Evolutionary conservation across 306 rosid genomes (phyloP).

Genomic region (Delonix regia): DNA sequence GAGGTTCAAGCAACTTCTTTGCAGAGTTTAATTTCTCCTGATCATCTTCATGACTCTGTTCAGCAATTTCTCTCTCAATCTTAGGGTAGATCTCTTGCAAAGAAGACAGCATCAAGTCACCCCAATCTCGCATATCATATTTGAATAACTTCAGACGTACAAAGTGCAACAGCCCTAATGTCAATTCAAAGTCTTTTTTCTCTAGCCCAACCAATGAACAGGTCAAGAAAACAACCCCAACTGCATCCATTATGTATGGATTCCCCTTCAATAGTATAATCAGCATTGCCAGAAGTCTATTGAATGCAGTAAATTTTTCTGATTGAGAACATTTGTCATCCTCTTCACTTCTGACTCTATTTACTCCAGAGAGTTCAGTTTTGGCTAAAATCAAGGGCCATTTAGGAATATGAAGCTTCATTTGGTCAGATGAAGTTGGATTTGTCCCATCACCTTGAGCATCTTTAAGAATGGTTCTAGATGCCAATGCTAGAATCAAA

Average conservation of each 20-base stretch:
- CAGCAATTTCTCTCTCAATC: slow-evolving; percentile 63
- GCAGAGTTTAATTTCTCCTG: slow-evolving; percentile 49
- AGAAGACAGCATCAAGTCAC: slow-evolving; percentile 65
- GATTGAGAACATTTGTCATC: slow-evolving; percentile 38
- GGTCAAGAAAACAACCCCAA: slow-evolving; percentile 66
- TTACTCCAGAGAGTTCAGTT: slow-evolving; percentile 48
- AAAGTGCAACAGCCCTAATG: slow-evolving; percentile 72
- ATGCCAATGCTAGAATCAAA: slow-evolving; percentile 76
- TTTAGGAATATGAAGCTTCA: slow-evolving; percentile 58
- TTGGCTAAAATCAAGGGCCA: slow-evolving; percentile 70
- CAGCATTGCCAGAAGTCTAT: slow-evolving; percentile 55
- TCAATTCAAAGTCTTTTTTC: slow-evolving; percentile 56
- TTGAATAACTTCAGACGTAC: slow-evolving; percentile 62
- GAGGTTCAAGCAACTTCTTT: slow-evolving; percentile 73
- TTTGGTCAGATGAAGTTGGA: slow-evolving; percentile 37
- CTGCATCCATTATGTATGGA: slow-evolving; percentile 52
- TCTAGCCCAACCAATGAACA: slow-evolving; percentile 65
- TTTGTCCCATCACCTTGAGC: slow-evolving; percentile 39
- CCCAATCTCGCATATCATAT: slow-evolving; percentile 69
- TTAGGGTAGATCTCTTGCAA: slow-evolving; percentile 67
- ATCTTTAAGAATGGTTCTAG: slow-evolving; percentile 44
- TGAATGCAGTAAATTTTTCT: slow-evolving; percentile 53
- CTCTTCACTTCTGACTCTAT: slow-evolving; percentile 49
- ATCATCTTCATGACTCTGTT: slow-evolving; percentile 55
- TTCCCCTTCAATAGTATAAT: slow-evolving; percentile 58